These are phyloP conservation scores for Monosporascus cannonballus DNA, from an alignment of 2,329 filamentous ascomycete species.

Conservation along the genomic window DNA sequence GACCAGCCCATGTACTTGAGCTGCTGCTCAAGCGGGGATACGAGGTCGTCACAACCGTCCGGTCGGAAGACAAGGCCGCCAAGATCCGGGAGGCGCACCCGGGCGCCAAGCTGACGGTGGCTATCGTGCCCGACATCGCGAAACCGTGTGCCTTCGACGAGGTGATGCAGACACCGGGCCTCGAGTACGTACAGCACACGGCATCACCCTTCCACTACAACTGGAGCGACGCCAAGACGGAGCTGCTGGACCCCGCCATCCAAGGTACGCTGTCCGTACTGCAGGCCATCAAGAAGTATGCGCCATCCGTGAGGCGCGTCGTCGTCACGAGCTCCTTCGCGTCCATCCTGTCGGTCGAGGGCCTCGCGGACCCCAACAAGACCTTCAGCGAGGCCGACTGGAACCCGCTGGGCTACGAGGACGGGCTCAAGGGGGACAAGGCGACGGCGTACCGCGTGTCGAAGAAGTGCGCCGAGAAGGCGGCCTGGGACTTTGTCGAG, in stretches of 20 bases:
- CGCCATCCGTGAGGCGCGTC: conserved; percentile 61
- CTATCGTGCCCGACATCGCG: conserved; percentile 73
- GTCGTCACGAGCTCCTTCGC: conserved; percentile 56
- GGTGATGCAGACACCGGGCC: conserved; percentile 41
- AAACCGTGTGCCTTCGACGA: conserved; percentile 67
- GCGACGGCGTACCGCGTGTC: conserved; percentile 46
- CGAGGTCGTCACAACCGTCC: conserved; percentile 50
- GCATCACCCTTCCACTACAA: conserved; percentile 55
- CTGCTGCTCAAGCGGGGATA: conserved; percentile 45
- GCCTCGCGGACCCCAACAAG: conserved; percentile 30
- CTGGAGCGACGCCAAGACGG: conserved; percentile 42
- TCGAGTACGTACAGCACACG: conserved; percentile 54
- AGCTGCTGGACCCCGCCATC: conserved; percentile 53
- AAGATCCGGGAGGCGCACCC: conserved; percentile 45
- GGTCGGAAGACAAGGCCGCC: conserved; percentile 46
- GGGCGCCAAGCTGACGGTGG: conserved; percentile 38
- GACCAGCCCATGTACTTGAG: conserved; percentile 48
- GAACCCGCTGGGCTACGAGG: conserved; percentile 46
- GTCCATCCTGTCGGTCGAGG: conserved; percentile 37
- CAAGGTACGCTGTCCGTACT: conserved; percentile 63
- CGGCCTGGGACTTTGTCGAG: conserved; percentile 47
- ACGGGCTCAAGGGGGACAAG: conserved; percentile 31
- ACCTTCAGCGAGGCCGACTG: conserved; percentile 43
- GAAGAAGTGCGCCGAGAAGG: conserved; percentile 48
- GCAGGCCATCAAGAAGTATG: conserved; percentile 56